These are phyloP conservation scores for Trichoderma gamsii DNA, from an alignment of 495 filamentous ascomycete genomes.

Conservation along the genomic window DNA sequence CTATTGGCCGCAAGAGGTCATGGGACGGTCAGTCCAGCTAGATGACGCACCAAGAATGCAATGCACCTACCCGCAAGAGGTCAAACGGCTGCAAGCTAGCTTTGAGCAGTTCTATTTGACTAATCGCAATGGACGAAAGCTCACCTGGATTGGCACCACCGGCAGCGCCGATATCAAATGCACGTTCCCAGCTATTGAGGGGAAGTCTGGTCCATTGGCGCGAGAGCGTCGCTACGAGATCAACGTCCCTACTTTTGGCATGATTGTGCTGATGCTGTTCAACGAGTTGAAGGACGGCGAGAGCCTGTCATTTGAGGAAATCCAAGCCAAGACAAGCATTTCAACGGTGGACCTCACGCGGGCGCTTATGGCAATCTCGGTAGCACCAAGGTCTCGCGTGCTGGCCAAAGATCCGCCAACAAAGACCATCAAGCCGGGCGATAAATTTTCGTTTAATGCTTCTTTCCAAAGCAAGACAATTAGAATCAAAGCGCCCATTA, in stretches of 20 bases:
- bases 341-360: conserved; percentile 68
- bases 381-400: conserved; percentile 78
- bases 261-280: conserved; percentile 86
- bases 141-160: conserved; percentile 67
- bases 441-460: conserved; percentile 80
- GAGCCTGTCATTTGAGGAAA: conserved; percentile 72
- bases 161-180: conserved; percentile 84
- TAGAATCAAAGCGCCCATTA: conserved; percentile 65
- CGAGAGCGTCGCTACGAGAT: conserved; percentile 79
- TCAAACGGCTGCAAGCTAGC: conserved; percentile 72
- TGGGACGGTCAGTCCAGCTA: conserved; percentile 44
- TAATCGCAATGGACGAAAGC: conserved; percentile 76
- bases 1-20: conserved; percentile 86
- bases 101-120: conserved; percentile 87
- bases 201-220: conserved; percentile 54
- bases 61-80: conserved; percentile 66
- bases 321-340: conserved; percentile 80
- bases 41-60: conserved; percentile 47
- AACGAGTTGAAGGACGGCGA: conserved; percentile 65
- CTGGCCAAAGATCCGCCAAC: conserved; percentile 77
- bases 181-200: conserved; percentile 60
- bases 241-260: conserved; percentile 86
- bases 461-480: conserved; percentile 74
- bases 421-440: conserved; percentile 72
- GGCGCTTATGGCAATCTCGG: conserved; percentile 76